Evolutionary conservation across 2,329 filamentous ascomycete species (phyloP).

Genomic region (Ceratocystis variospora): DNA sequence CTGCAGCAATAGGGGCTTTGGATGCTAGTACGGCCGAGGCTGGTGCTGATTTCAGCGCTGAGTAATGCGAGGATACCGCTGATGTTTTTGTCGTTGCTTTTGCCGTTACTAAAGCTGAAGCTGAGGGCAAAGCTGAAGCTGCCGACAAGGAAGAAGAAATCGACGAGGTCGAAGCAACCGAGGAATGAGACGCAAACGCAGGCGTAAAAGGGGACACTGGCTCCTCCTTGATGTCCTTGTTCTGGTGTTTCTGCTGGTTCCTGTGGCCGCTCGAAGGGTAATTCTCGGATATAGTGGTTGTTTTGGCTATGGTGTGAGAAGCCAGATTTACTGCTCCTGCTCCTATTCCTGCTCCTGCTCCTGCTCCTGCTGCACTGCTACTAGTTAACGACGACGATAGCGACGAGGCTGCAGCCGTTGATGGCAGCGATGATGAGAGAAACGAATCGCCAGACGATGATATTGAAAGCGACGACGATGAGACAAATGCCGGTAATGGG

Average conservation of each 20-base stretch:
- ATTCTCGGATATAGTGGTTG: neutral
- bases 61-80: neutral
- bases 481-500: conserved; percentile 7
- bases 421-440: neutral
- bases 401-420: neutral
- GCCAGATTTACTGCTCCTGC: too few species aligned
- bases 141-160: neutral
- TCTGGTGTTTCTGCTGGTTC: neutral
- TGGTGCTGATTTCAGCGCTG: too few species aligned
- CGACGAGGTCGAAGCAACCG: neutral
- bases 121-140: too few species aligned
- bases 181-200: conserved; percentile 4
- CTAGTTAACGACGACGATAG: neutral
- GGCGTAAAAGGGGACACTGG: neutral
- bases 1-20: neutral
- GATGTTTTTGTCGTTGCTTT: neutral
- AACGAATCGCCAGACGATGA: neutral
- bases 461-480: neutral
- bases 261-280: neutral
- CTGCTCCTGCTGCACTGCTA: neutral
- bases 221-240: neutral
- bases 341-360: too few species aligned
- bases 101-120: too few species aligned
- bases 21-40: neutral
- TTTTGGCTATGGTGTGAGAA: neutral